Percentiles rank a stretch among this genome's conserved stretches.
These are phyloP conservation scores for Dactylis glomerata DNA, from an alignment of 176 grass and related monocot species.

Conservation along the genomic window DNA sequence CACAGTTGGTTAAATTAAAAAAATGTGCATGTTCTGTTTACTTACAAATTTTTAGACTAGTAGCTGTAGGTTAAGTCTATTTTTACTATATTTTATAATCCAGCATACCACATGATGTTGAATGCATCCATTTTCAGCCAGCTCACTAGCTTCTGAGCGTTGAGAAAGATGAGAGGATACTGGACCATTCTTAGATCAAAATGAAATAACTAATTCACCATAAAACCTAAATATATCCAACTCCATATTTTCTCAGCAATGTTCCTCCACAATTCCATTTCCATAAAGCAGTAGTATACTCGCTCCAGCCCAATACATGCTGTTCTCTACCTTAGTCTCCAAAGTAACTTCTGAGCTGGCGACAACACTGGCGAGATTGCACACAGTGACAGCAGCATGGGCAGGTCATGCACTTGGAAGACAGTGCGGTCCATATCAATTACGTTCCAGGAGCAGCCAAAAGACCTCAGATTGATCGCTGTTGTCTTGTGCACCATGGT, in stretches of 20 bases:
- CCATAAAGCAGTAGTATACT: neutral
- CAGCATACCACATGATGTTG: neutral
- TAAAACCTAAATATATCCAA: slow-evolving; percentile 13
- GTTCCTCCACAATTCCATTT: neutral
- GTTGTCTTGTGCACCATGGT: neutral
- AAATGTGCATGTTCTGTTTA: neutral
- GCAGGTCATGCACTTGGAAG: neutral
- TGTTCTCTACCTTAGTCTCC: neutral
- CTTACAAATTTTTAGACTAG: neutral
- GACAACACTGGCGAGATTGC: neutral
- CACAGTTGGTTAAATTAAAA: neutral
- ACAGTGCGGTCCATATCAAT: neutral
- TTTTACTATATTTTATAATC: slow-evolving; percentile 3
- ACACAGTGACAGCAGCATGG: neutral
- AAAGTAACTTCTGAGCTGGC: neutral
- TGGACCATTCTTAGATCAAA: neutral
- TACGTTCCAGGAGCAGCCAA: neutral
- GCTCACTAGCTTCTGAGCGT: neutral
- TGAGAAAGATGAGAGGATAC: neutral
- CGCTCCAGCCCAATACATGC: neutral
- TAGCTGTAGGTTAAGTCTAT: neutral
- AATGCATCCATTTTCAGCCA: neutral
- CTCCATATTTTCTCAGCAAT: neutral
- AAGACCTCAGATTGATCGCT: neutral
- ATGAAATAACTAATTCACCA: slow-evolving; percentile 2